phyloP scores from a whole-genome alignment of 768 basidiomycete species.

The Termitomyces sp. region DNA sequence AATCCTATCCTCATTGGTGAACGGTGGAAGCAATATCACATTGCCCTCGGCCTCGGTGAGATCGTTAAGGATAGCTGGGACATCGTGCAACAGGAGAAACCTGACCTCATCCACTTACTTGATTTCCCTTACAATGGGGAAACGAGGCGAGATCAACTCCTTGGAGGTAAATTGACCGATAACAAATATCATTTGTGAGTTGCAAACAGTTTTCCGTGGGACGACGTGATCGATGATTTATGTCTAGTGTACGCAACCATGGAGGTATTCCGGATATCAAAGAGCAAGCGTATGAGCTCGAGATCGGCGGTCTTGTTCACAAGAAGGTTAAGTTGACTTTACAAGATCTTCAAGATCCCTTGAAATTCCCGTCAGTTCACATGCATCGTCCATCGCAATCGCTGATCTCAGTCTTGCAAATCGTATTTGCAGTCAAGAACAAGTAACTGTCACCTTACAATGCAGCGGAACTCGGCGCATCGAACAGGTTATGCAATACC shows the following conservation, averaged over 20 bases:
- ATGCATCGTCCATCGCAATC: background rate
- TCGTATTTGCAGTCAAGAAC: constrained; percentile 28
- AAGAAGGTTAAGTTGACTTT: constrained; percentile 36
- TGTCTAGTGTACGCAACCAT: constrained; percentile 44
- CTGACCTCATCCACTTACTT: constrained; percentile 43
- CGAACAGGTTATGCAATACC: constrained; percentile 47
- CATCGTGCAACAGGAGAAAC: constrained; percentile 45
- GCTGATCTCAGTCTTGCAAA: background rate
- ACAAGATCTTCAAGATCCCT: constrained; percentile 42
- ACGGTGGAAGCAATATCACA: constrained; percentile 51
- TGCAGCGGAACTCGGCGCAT: constrained; percentile 50
- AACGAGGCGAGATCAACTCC: constrained; percentile 35
- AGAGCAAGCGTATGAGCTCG: constrained; percentile 39
- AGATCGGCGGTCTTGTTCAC: constrained; percentile 48
- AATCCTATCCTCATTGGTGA: constrained; percentile 45
- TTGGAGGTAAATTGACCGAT: constrained; percentile 40
- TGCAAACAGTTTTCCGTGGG: background rate
- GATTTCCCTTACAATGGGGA: constrained; percentile 57
- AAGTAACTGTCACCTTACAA: constrained; percentile 49
- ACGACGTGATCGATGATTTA: background rate
- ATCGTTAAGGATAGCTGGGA: constrained; percentile 50
- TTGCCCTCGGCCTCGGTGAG: constrained; percentile 37
- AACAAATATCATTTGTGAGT: constrained; percentile 47
- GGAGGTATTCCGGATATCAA: constrained; percentile 48
- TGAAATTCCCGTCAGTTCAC: constrained; percentile 38